Base-by-base conservation (phyloP, 129 eudicot species). In the sunflower (Helianthus annuus) region DNA sequence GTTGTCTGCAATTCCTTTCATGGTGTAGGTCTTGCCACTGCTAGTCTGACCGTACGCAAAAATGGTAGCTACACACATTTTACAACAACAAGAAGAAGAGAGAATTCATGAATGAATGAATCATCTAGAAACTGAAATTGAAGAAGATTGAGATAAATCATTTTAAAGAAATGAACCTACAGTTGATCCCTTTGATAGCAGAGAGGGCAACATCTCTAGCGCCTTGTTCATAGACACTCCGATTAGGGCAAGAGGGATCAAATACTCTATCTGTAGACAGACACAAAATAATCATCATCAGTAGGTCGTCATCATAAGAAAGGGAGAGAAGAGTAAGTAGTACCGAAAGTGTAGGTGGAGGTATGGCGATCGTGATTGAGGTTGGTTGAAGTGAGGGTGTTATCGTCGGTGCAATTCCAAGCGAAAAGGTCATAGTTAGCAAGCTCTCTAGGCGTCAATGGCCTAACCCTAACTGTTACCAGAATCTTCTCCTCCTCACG, bases 1-100 rank as follows among this genome's bases (percentile, higher is more conserved):
- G 58, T 85, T 66, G 38, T 88, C 97, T 36, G 97, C 78, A 54
- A 95, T 85, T 56, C 99, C 99, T 80, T 87, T 88, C 96, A 95
- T 95, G 56, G 99, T 95, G 83, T 78, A 95, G 32, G 99, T 95
- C 82, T 95, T 95, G 63, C 99, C 99, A 68, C 99, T 95, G 83
- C 94, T 90, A 46, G 99, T 95, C 83, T 95, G 99, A 55, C 99
- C 99, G 64, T 95, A 95, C 3, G 99, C 99, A 74, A 95, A 95
- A 8, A 95, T 86, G 15, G 99, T 95, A 24, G 99, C 99, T 95
- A 85, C 82, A 74, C 8, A 73, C 27, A 40, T 6, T 40, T 40
- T 40, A 60, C n/a, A 66, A 63, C 2, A 15, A 65, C n/a, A 66
- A 63, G 1, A 15, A 65, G 46, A 48, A 19, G 22, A 19, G 22